Evolutionary conservation across 2,329 filamentous ascomycete genomes (phyloP), one percentile per base, ranked within the genome.

Genomic region (Xylaria sp.): DNA sequence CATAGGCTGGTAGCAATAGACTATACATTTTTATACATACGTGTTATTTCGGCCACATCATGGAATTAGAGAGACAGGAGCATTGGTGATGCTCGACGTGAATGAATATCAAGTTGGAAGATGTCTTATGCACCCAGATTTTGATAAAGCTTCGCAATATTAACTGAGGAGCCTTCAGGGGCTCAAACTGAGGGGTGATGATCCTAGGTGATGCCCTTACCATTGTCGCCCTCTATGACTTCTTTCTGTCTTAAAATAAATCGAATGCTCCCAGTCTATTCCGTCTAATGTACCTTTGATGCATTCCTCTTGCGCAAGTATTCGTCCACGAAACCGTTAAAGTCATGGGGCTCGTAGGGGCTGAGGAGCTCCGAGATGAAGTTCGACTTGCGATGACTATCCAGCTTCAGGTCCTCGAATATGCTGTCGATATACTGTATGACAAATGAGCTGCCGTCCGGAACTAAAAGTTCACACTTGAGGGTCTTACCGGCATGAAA

Each of bases 351-450:
- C 15, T 66, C 54, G 38, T 74, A 75, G 15, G 71, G 68, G 17
- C 66, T 62, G 46, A 76, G 69, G 23, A 73, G 49, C 56, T 77
- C 74, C 2, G 70, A 57, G 8, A 76, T 8, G 17, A 63, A 50
- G 56, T 75, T 76, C 4, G 67, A 66, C 61, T 76, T 76, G 35
- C 75, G 70, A 7, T 60, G 52, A 6, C 67, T 64, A 3, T 71
- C 66, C 11, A 77, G 35, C 2, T 72, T 73, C 45, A 76, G 58
- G 56, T 76, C 74, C 8, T 54, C 57, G 43, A 68, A 69, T 9
- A 77, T 58, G 23, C 60, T 71, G 57, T 76, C 75, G 54, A 75
- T 65, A 55, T 75, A 75, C 72, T 74, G 46, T 12, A 11, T 9
- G 2, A 15, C 8, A n/a, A 31, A 19, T 66, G 11, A 63, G 56